Base-by-base conservation (phyloP, 192 early-diverging fungal species). In the Chytriomyces sp. region DNA sequence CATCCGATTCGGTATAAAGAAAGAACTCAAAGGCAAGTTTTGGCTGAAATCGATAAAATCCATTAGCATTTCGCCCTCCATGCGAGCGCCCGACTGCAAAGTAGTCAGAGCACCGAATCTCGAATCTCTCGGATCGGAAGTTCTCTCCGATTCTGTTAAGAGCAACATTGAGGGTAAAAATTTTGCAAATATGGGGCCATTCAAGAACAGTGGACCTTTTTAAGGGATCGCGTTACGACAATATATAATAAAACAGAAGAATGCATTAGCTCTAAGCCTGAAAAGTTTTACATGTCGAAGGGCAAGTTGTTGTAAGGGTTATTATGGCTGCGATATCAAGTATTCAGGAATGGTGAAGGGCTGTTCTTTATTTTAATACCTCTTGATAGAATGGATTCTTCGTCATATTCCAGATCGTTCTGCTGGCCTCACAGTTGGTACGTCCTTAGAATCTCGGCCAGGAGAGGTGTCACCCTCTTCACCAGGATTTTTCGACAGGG, bases 1-100 rank as follows among this genome's bases (percentile, higher is more conserved):
- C 1, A n/a, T 28, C 17, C 8, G 2, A 67, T 30, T 38, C 12
- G 12, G 22, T 40, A 37, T 78, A 5, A 66, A 65, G 14, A 82
- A 85, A 52, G 70, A 77, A 30, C 74, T 85, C 53, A 75, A 75
- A 19, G 65, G 73, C 3, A 76, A 75, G 49, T 62, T 66, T 7
- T 75, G 14, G 54, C 54, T 33, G 84, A 85, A 64, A 83, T 85
- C 40, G 81, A 64, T 37, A 44, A 33, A 31, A 55, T 55, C 19
- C 39, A 75, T 53, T n/a, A 34, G 39, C 14, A 5, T 75, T 32
- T 33, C 39, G 10, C 39, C 77, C 5, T 8, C 64, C 17, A 52
- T 55, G 32, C 31, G 38, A 4, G 55, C 54, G 22, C 59, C 38
- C 19, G 64, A 84, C 60, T 63, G 59, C 19, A 78, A 73, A 53